Percentiles rank a stretch among this genome's conserved stretches.
Conservation (phyloP, 768 basidiomycete species). For the Termitomyces sp. region DNA sequence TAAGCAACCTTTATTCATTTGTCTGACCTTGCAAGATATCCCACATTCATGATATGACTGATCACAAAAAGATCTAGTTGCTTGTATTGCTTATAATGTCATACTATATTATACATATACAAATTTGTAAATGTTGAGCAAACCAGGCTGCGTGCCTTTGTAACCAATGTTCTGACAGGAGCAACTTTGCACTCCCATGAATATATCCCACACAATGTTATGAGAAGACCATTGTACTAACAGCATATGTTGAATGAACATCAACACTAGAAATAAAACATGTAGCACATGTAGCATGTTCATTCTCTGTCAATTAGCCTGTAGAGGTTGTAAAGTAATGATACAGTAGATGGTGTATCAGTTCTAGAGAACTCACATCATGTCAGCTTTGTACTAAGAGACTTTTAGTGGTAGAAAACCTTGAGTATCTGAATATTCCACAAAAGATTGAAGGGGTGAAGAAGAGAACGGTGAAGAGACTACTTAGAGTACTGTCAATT, state of each 20-base stretch:
- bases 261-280: not conserved
- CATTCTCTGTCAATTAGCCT: slow-evolving; percentile 45
- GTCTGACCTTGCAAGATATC: not conserved
- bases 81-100: no score
- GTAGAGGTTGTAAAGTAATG: not conserved
- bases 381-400: not conserved
- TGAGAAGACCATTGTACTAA: slow-evolving; percentile 73
- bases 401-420: not conserved
- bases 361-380: not conserved
- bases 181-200: slow-evolving; percentile 15
- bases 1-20: not conserved
- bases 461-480: slow-evolving; percentile 6
- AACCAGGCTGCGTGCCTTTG: no score
- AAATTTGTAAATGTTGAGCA: no score
- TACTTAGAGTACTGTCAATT: slow-evolving; percentile 98
- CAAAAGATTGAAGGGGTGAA: not conserved
- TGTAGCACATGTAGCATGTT: slow-evolving; percentile 53
- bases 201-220: slow-evolving; percentile 81
- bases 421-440: slow-evolving; percentile 7
- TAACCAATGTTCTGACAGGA: no score
- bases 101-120: no score
- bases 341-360: not conserved
- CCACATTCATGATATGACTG: not conserved
- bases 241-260: slow-evolving; percentile 2
- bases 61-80: no score